Evolutionary conservation across 192 early-diverging fungal species (phyloP).

Genomic region (Podila horticola): DNA sequence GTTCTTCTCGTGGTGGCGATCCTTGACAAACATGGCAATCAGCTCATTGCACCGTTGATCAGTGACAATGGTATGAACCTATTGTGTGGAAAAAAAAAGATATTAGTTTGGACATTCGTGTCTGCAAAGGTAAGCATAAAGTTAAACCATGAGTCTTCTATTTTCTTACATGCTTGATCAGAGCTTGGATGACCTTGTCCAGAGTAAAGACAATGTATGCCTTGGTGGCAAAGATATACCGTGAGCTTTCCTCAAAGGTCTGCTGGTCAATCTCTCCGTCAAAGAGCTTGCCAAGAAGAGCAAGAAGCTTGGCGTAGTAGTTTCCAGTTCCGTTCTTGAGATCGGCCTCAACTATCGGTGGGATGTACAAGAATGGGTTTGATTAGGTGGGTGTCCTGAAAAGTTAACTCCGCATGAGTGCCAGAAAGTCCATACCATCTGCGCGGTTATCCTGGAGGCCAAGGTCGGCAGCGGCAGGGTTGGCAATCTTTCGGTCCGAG

Average conservation of each 20-base stretch:
- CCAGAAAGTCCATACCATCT: conserved; percentile 51
- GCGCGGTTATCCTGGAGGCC: conserved; percentile 59
- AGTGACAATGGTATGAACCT: conserved; percentile 68
- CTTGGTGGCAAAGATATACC: conserved; percentile 89
- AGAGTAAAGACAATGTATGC: conserved; percentile 91
- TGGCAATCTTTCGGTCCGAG: conserved; percentile 63
- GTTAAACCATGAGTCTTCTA: neutral
- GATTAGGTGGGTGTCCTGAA: too few species aligned
- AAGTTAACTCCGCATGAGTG: neutral
- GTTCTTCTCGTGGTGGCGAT: conserved; percentile 55
- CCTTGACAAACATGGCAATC: conserved; percentile 72
- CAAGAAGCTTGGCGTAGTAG: conserved; percentile 83
- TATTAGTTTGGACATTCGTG: conserved; percentile 26
- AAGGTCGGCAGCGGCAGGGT: conserved; percentile 68
- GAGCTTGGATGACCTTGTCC: conserved; percentile 84
- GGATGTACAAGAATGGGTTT: too few species aligned
- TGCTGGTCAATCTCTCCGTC: conserved; percentile 82
- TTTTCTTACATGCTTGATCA: conserved; percentile 80
- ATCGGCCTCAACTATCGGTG: conserved; percentile 40
- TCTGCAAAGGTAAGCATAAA: neutral
- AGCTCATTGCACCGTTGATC: conserved; percentile 75
- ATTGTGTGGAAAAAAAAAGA: neutral
- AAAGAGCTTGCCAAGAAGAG: conserved; percentile 79
- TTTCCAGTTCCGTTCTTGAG: conserved; percentile 70
- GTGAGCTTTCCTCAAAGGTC: conserved; percentile 88